Conservation (phyloP, 2,329 filamentous ascomycete genomes). For the Elsinoe perseae region DNA sequence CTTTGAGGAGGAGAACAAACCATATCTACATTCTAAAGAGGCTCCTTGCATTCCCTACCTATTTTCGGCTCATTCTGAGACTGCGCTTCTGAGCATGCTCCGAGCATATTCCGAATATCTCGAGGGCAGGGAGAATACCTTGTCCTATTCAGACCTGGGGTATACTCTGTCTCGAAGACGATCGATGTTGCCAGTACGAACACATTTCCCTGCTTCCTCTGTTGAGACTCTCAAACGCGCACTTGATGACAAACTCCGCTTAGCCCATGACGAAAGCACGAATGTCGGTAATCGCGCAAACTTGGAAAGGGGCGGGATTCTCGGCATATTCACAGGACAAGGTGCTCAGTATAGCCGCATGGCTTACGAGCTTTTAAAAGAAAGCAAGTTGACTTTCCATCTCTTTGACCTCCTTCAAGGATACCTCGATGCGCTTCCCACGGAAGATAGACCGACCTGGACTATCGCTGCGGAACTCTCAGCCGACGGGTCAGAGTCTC, state of each 20-base stretch:
- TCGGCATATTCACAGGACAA: conserved; percentile 31
- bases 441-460: conserved; percentile 6
- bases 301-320: conserved; percentile 8
- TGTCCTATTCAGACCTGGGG: background rate
- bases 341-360: conserved; percentile 29
- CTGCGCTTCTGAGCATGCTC: background rate
- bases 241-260: background rate
- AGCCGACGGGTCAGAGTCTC: background rate
- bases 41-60: background rate
- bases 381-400: conserved; percentile 11
- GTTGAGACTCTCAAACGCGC: background rate
- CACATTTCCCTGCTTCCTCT: background rate
- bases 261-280: background rate
- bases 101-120: background rate
- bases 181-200: background rate
- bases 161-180: background rate
- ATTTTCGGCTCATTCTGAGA: background rate
- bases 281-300: background rate
- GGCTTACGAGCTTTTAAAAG: conserved; percentile 24
- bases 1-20: background rate
- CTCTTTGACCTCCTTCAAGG: background rate
- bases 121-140: background rate
- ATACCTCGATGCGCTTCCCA: background rate
- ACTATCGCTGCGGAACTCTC: background rate
- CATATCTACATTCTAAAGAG: background rate